A percentile compares a stretch with the other conserved stretches of the same genome.
phyloP scores from a whole-genome alignment of 2,329 filamentous ascomycete species.

The Trichophyton rubrum region DNA sequence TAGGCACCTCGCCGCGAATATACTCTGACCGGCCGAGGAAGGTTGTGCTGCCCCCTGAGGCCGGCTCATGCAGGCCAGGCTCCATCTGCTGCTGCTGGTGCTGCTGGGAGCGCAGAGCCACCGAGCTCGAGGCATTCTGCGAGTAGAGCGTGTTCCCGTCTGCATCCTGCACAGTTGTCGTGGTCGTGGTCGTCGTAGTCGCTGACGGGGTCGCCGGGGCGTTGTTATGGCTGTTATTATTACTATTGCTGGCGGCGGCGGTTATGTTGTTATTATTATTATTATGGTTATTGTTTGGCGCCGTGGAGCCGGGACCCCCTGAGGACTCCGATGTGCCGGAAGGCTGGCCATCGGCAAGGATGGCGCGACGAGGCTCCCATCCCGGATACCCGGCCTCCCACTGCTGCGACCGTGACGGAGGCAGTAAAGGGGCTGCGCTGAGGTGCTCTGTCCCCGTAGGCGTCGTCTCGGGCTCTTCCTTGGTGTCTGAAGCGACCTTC shows the following conservation, averaged over 20 bases:
- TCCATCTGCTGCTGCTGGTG: conserved; percentile 11
- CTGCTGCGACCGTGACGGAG: conserved; percentile 6
- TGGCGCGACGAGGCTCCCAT: conserved; percentile 10
- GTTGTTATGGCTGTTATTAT: neutral
- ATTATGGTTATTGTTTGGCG: neutral
- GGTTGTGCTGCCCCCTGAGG: conserved; percentile 16
- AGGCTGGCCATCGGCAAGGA: conserved; percentile 8
- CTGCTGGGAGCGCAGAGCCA: conserved; percentile 2
- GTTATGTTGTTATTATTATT: neutral
- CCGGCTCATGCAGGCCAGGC: conserved; percentile 12
- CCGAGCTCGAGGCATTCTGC: conserved; percentile 3
- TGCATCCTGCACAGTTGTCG: conserved; percentile 2
- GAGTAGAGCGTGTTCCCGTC: conserved; percentile 7
- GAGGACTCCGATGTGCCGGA: conserved; percentile 11
- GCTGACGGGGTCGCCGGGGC: conserved; percentile 7
- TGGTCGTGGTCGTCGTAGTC: conserved; percentile 1
- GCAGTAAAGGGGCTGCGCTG: conserved; percentile 8
- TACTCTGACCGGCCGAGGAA: conserved; percentile 23
- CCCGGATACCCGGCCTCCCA: conserved; percentile 9
- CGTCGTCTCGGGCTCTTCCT: conserved; percentile 4
- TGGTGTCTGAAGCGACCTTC: conserved; percentile 7
- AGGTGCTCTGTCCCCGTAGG: neutral
- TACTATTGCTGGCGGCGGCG: neutral
- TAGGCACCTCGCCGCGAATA: conserved; percentile 18
- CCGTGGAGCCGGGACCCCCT: conserved; percentile 6